Conservation (phyloP, 2,329 filamentous ascomycete genomes). For the Colletotrichum sp. region DNA sequence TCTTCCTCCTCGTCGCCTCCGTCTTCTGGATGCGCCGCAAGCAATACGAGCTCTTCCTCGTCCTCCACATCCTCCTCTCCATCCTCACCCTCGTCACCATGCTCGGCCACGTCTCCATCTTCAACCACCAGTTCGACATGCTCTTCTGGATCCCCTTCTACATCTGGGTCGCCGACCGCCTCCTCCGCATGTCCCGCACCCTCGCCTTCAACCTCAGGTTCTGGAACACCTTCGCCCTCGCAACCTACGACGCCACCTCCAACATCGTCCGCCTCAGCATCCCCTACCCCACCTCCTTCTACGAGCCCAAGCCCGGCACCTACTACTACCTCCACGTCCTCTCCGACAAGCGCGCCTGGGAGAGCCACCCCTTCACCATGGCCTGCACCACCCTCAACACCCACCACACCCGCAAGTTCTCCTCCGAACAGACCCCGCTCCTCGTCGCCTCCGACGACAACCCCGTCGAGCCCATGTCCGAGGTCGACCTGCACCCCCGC, state of each 20-base stretch:
- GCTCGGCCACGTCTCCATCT: constrained; percentile 60
- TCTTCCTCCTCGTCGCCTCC: constrained; percentile 49
- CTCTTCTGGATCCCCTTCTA: constrained; percentile 54
- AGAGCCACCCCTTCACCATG: constrained; percentile 57
- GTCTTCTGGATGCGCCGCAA: constrained; percentile 56
- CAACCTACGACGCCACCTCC: constrained; percentile 38
- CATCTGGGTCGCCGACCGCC: constrained; percentile 56
- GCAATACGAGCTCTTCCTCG: constrained; percentile 57
- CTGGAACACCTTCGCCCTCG: constrained; percentile 39
- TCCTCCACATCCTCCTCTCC: constrained; percentile 57
- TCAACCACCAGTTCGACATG: constrained; percentile 50
- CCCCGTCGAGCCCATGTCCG: constrained; percentile 1
- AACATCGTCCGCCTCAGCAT: constrained; percentile 48
- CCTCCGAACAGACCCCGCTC: constrained; percentile 36
- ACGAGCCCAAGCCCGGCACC: constrained; percentile 42
- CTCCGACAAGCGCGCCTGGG: constrained; percentile 45
- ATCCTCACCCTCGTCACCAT: constrained; percentile 54
- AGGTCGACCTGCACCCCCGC: constrained; percentile 1
- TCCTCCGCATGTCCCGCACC: constrained; percentile 48
- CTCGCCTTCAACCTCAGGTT: constrained; percentile 42
- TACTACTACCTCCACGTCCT: constrained; percentile 52
- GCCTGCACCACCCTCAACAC: constrained; percentile 29
- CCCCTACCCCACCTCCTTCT: constrained; percentile 37
- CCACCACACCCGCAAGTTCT: constrained; percentile 19
- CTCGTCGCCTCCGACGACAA: constrained; percentile 25